Conservation (phyloP, 345 rosid genomes). For the Barbarea vulgaris region DNA sequence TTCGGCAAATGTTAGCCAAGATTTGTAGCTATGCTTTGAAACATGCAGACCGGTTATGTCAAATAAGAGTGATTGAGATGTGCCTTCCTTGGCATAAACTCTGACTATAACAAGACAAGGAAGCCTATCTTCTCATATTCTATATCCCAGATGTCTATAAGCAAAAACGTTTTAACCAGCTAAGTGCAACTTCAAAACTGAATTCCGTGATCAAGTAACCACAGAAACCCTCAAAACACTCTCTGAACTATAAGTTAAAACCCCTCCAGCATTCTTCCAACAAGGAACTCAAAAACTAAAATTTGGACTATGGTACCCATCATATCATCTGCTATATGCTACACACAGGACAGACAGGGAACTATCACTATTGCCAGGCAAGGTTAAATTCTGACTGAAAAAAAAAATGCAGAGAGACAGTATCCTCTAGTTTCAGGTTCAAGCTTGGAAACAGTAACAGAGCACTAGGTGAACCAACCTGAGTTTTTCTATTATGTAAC, state of each 20-base stretch:
- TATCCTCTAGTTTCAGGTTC: conserved; percentile 4
- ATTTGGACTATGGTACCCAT: conserved; percentile 10
- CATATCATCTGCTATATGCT: background rate
- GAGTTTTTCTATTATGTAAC: conserved; percentile 60
- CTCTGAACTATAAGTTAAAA: conserved; percentile 14
- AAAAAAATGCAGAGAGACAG: conserved; percentile 11
- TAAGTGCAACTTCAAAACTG: conserved; percentile 13
- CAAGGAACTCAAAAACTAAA: conserved; percentile 16
- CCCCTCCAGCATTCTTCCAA: background rate
- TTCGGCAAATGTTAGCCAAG: background rate
- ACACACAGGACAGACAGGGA: conserved; percentile 3
- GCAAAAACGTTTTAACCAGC: conserved; percentile 11
- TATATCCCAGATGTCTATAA: background rate
- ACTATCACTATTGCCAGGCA: conserved; percentile 20
- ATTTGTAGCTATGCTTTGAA: conserved; percentile 23
- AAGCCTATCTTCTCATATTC: conserved; percentile 17
- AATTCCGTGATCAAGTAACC: conserved; percentile 17
- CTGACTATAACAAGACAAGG: background rate
- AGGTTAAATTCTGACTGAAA: background rate
- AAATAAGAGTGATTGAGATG: background rate
- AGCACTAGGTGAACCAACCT: conserved; percentile 56
- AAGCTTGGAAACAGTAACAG: conserved; percentile 16
- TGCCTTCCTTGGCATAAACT: conserved; percentile 8
- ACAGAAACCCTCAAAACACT: conserved; percentile 11
- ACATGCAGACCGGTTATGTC: conserved; percentile 1